phyloP scores from a whole-genome alignment of 228 moss, liverwort and hornwort species.

The Sphagnum fallax region DNA sequence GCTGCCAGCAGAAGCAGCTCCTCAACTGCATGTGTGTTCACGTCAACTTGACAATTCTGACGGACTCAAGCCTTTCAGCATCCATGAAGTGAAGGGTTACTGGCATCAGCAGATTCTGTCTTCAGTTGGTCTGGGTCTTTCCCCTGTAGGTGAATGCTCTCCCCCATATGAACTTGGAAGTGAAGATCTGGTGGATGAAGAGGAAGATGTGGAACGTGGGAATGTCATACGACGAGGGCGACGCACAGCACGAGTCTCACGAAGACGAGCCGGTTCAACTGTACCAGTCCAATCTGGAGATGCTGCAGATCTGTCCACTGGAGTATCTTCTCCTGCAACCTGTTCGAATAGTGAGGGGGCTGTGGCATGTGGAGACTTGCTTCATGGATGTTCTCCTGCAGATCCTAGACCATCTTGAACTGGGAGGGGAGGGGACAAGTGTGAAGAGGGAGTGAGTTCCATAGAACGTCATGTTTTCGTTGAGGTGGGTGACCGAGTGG shows the following conservation, averaged over 20 bases:
- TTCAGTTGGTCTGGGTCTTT: slow-evolving; percentile 27
- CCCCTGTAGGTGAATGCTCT: slow-evolving; percentile 23
- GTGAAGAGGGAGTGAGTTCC: slow-evolving; percentile 36
- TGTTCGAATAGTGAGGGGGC: slow-evolving; percentile 45
- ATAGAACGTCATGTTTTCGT: slow-evolving; percentile 42
- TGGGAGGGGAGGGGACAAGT: slow-evolving; percentile 42
- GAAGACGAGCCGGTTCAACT: slow-evolving; percentile 58
- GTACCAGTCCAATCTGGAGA: slow-evolving; percentile 35
- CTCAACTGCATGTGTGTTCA: slow-evolving; percentile 57
- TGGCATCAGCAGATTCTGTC: slow-evolving; percentile 57
- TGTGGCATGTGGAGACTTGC: slow-evolving; percentile 20
- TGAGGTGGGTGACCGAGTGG: slow-evolving; percentile 68
- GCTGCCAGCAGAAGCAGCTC: slow-evolving; percentile 23
- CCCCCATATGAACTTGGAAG: slow-evolving; percentile 52
- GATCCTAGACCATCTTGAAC: slow-evolving; percentile 37
- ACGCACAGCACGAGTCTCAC: slow-evolving; percentile 68
- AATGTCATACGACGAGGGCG: slow-evolving; percentile 67
- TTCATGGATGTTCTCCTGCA: slow-evolving; percentile 25
- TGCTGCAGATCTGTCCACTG: slow-evolving; percentile 35
- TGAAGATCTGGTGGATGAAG: slow-evolving; percentile 72
- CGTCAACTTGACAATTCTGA: slow-evolving; percentile 72
- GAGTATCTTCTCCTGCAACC: slow-evolving; percentile 36
- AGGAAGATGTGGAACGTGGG: slow-evolving; percentile 58
- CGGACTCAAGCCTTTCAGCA: slow-evolving; percentile 59
- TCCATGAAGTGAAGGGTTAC: slow-evolving; percentile 71